Conservation (phyloP, 208 protist species). For the Acanthamoeba royreba region DNA sequence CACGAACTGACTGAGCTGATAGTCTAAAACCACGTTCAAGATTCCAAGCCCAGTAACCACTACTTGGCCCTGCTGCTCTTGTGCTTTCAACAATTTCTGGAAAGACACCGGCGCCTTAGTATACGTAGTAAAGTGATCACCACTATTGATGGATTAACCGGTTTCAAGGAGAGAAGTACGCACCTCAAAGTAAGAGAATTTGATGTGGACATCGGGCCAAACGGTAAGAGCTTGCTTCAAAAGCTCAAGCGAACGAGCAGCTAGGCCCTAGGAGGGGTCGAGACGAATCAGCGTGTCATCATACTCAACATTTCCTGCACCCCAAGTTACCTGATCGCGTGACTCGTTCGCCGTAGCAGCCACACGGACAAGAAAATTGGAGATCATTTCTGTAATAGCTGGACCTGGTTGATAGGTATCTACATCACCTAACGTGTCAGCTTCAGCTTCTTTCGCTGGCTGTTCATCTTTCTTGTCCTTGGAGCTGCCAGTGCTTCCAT, state of each 20-base stretch:
- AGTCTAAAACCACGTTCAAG: neutral
- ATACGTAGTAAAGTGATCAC: too few relatives aligned
- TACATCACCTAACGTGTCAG: neutral
- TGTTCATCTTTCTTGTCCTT: neutral
- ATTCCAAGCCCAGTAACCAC: neutral
- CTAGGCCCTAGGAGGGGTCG: neutral
- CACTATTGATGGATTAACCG: neutral
- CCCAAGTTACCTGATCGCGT: neutral
- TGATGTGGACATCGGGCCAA: conserved; percentile 18
- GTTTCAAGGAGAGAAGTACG: neutral
- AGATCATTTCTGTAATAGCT: neutral
- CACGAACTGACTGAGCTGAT: neutral
- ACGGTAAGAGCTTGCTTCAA: neutral
- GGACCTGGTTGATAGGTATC: neutral
- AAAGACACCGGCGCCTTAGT: too few relatives aligned
- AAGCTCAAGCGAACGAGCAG: neutral
- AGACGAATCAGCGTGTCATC: neutral
- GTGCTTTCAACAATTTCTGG: neutral
- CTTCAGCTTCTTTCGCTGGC: neutral
- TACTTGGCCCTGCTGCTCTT: neutral
- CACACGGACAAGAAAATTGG: neutral
- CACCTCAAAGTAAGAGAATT: conserved; percentile 15
- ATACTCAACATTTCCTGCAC: neutral
- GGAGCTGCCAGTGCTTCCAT: neutral
- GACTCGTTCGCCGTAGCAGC: neutral